Percentiles rank a stretch among this genome's conserved stretches.
Conservation (phyloP, 1,284 basidiomycete species). For the Puccinia horiana region DNA sequence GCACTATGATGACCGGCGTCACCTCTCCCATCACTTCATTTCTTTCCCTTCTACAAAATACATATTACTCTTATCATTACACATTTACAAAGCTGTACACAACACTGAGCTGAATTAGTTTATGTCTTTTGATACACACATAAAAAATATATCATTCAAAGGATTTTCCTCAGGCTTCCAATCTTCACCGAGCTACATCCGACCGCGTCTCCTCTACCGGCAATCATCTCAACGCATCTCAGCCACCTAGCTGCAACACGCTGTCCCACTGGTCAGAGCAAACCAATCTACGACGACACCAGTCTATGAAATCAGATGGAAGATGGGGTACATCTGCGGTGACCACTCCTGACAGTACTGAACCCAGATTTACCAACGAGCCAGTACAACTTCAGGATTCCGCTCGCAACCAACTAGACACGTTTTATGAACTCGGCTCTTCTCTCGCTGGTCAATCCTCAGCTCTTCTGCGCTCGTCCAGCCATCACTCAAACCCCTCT, state of each 20-base stretch:
- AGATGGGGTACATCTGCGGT: conserved; percentile 22
- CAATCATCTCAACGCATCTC: conserved; percentile 23
- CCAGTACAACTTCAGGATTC: background rate
- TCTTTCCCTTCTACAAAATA: background rate
- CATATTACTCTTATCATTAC: background rate
- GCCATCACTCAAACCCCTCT: conserved; percentile 33
- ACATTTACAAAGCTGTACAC: background rate
- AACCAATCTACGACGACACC: conserved; percentile 34
- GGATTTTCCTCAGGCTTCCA: conserved; percentile 19
- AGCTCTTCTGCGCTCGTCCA: conserved; percentile 27
- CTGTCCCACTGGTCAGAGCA: conserved; percentile 28
- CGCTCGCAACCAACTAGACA: background rate
- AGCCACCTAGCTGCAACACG: conserved; percentile 27
- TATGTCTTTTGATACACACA: background rate
- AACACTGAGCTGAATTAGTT: background rate
- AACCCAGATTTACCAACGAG: background rate
- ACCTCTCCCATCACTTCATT: background rate
- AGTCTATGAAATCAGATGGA: conserved; percentile 41
- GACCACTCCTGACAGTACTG: background rate
- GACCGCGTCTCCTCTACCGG: conserved; percentile 35
- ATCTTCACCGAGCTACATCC: conserved; percentile 35
- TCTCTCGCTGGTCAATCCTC: background rate
- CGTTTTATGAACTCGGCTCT: conserved; percentile 19
- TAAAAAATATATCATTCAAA: background rate
- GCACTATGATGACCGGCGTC: background rate